Evolutionary conservation across 768 basidiomycete genomes (phyloP).

Genomic region (Leccinum longicurvipes): DNA sequence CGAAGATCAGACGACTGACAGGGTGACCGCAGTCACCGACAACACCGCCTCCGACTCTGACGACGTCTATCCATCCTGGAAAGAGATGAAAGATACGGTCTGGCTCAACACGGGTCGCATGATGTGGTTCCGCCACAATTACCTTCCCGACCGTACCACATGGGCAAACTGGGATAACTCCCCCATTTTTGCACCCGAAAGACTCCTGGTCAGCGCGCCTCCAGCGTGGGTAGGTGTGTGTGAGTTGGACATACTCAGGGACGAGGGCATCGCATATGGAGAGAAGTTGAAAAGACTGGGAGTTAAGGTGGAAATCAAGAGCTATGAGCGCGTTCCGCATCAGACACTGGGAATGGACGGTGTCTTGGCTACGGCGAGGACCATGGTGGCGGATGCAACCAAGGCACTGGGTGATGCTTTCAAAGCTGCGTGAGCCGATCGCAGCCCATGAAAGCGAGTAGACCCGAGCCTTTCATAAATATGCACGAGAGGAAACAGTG

Average conservation of each 20-base stretch:
- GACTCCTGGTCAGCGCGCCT: constrained; percentile 47
- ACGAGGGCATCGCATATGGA: constrained; percentile 64
- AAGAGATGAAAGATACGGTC: constrained; percentile 52
- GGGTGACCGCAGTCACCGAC: constrained; percentile 45
- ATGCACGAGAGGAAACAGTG: not conserved
- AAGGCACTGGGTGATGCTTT: constrained; percentile 20
- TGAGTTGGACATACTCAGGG: constrained; percentile 63
- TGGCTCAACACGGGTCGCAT: constrained; percentile 61
- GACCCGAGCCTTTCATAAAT: not conserved
- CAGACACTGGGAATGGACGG: constrained; percentile 73
- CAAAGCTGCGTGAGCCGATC: not conserved
- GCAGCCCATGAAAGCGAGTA: not conserved
- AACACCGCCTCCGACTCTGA: constrained; percentile 54
- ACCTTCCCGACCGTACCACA: constrained; percentile 59
- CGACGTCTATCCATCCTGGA: constrained; percentile 47
- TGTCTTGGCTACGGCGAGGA: constrained; percentile 10
- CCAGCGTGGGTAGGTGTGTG: constrained; percentile 60
- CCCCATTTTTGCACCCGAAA: constrained; percentile 64
- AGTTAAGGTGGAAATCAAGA: constrained; percentile 48
- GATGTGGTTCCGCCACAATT: constrained; percentile 68
- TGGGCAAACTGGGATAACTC: constrained; percentile 66
- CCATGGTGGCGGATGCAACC: constrained; percentile 20
- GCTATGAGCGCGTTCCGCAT: constrained; percentile 61
- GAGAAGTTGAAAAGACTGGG: constrained; percentile 52
- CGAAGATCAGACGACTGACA: not conserved